Evolutionary conservation across 2,329 filamentous ascomycete species (phyloP), one percentile per base, ranked within the genome.

Genomic region (Microcyclospora tardicrescens): DNA sequence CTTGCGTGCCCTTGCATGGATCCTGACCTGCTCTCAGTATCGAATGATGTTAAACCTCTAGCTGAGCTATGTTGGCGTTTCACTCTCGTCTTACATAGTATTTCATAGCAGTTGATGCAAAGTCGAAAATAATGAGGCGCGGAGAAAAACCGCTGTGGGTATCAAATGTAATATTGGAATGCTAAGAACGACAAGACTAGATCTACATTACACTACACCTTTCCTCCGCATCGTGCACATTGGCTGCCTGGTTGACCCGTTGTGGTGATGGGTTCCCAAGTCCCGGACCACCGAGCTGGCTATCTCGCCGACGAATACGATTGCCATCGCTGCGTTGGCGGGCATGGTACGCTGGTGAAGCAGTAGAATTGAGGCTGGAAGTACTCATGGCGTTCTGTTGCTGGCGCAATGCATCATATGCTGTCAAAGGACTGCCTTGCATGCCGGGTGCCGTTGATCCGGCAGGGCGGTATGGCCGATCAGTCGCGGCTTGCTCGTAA

Each of bases 401-500:
- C 27, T 47, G 39, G 28, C 53, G 43, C 8, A 61, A 35, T 8
- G 54, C 54, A 34, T 57, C 54, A 8, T 59, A 49, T 1, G 58
- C 53, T n/a, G 51, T 51, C 6, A 59, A 42, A 6, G 57, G 53
- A 37, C 58, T 53, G 3, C 56, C 55, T 34, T 57, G 58, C 30
- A 48, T 40, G 4, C 32, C 35, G 3, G 47, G 40, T 3, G 54
- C 52, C n/a, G 51, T 53, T 4, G 48, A 43, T 16, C 54, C 55
- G 1, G 49, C 51, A 36, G 56, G 56, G 15, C 57, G 44, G 45
- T 78, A 79, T 2, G 66, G 66, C n/a, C 67, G 66, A 33, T 67
- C 66, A 11, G 62, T 68, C 0, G 75, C 68, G 13, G 75, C 73
- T 55, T 80, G 74, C 54, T 81, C 78, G 50, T 82, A 82, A 0